phyloP scores from a whole-genome alignment of 106 monocot species.

The Dendrobium officinale region DNA sequence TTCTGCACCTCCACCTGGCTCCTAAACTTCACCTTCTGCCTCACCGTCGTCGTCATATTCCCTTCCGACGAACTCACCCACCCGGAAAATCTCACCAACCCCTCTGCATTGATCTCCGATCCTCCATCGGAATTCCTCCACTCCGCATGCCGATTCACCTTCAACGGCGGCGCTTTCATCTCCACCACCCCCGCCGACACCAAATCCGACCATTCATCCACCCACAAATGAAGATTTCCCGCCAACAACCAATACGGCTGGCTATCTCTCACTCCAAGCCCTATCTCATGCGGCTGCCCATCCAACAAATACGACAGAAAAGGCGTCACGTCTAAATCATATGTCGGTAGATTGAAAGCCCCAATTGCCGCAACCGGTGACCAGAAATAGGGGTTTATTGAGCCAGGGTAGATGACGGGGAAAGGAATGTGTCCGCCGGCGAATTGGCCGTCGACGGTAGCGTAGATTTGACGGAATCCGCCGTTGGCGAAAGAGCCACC shows the following conservation, averaged over 20 bases:
- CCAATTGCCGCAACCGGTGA: constrained; percentile 36
- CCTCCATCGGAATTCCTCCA: constrained; percentile 24
- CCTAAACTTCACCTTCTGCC: constrained; percentile 25
- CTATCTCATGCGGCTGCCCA: constrained; percentile 30
- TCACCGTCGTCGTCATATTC: constrained; percentile 34
- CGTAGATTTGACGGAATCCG: constrained; percentile 32
- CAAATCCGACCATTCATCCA: constrained; percentile 23
- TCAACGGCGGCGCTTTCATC: constrained; percentile 18
- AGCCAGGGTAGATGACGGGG: constrained; percentile 33
- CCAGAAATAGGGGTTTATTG: constrained; percentile 48
- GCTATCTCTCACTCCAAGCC: constrained; percentile 21
- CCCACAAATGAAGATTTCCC: constrained; percentile 39
- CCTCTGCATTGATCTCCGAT: constrained; percentile 23
- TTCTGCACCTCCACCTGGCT: constrained; percentile 23
- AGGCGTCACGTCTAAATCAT: constrained; percentile 48
- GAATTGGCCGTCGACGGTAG: constrained; percentile 33
- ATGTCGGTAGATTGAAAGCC: constrained; percentile 37
- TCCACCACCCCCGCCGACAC: constrained; percentile 15
- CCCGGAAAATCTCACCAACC: constrained; percentile 23
- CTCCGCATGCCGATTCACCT: constrained; percentile 6
- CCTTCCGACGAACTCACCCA: constrained; percentile 46
- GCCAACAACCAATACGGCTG: constrained; percentile 28
- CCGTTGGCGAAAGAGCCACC: constrained; percentile 14
- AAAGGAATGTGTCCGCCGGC: constrained; percentile 35
- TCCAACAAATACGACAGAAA: constrained; percentile 28